Evolutionary conservation across 164 flowering plant species (phyloP), one percentile per base, ranked within the genome.

Genomic region (Tinospora cordifolia): DNA sequence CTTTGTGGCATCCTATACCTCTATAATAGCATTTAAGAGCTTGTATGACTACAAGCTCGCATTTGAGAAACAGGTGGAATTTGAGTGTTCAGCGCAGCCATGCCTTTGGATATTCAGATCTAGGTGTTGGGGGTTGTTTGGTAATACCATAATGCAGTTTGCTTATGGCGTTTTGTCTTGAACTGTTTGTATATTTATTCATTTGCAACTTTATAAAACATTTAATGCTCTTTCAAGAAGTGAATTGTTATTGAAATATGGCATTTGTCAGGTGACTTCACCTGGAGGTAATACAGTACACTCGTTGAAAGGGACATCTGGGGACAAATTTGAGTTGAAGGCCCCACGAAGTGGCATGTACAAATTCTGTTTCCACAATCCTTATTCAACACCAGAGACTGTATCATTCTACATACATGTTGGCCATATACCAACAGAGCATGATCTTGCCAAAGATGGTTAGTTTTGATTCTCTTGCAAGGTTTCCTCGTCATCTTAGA

Each of bases 361-460:
- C 85, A 90, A 89, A 71, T 94, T 94, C 62, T 94, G 98, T 77
- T 94, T 94, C 68, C 90, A 90, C 49, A 93, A 93, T 83, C 85
- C 98, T 40, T 79, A 84, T 65, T 83, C 91, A 13, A 82, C 96
- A 22, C 96, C 97, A 38, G 98, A 93, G 80, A 87, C 96, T 57
- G 97, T 93, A 70, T 85, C 98, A 63, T 93, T 93, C 85, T 79
- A 91, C 83, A 87, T 93, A 54, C 98, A 93, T 72, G 88, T 88
- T 70, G 98, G 98, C 21, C 98, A 94, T 71, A 94, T 94, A 59
- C 97, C 98, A 71, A 86, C 78, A 63, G 93, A 92, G 78, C 95
- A 94, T 69, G 83, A 94, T 80, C 93, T 90, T 62, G 98, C 98
- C n/a, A 94, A 94, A 81, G 97, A 94, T 79, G 98, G 97, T 93